phyloP scores from a whole-genome alignment of 768 basidiomycete species.

The Macrolepiota albuminosa region DNA sequence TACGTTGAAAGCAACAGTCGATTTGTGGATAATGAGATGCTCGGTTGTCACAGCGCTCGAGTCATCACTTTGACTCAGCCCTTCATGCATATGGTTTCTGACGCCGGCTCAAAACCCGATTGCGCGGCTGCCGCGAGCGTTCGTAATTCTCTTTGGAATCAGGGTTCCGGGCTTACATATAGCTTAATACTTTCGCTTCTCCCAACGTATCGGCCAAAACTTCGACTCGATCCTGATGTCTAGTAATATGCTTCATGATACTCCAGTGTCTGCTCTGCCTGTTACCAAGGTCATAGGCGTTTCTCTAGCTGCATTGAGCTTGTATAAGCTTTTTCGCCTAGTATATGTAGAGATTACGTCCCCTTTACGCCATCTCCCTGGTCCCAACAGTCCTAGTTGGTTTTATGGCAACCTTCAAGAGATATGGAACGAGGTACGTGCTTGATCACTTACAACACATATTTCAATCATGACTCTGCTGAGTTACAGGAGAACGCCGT shows the following conservation, averaged over 20 bases:
- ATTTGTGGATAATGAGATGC: too few relatives aligned
- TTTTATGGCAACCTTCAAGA: conserved; percentile 44
- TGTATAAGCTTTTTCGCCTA: conserved; percentile 28
- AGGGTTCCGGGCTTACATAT: background rate
- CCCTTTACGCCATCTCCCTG: conserved; percentile 43
- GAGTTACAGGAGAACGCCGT: conserved; percentile 27
- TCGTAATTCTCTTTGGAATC: background rate
- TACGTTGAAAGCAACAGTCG: too few relatives aligned
- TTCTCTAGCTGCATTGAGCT: conserved; percentile 21
- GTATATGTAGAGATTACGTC: conserved; percentile 32
- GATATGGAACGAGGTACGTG: conserved; percentile 4
- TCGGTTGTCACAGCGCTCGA: background rate
- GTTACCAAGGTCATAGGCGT: conserved; percentile 10
- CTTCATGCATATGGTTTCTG: too few relatives aligned
- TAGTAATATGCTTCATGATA: background rate
- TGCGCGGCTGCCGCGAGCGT: background rate
- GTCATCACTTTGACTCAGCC: background rate
- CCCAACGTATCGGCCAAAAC: background rate
- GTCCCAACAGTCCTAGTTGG: conserved; percentile 40
- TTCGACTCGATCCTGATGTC: background rate
- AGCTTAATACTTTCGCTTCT: background rate
- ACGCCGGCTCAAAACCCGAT: background rate
- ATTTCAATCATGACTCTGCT: background rate
- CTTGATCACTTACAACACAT: background rate
- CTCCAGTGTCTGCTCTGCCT: background rate